Evolutionary conservation across 2,329 filamentous ascomycete species (phyloP).

Genomic region (Gremmenia infestans): DNA sequence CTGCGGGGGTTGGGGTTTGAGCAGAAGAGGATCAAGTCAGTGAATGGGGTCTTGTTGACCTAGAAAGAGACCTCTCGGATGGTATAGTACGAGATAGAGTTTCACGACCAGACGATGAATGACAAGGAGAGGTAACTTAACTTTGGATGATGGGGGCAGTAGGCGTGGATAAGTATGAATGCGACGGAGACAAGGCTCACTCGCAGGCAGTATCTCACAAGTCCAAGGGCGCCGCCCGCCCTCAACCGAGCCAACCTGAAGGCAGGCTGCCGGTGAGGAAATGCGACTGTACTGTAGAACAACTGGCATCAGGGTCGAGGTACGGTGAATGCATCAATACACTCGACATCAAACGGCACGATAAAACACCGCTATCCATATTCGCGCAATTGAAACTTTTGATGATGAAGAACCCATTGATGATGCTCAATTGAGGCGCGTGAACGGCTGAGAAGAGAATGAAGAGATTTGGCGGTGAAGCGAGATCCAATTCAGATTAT

Average conservation of each 20-base stretch:
- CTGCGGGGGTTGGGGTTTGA: neutral
- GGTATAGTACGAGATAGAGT: neutral
- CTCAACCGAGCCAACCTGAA: constrained; percentile 9
- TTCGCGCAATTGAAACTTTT: neutral
- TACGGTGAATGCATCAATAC: neutral
- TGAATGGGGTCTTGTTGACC: neutral
- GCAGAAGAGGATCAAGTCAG: neutral
- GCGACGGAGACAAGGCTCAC: neutral
- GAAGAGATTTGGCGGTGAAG: neutral
- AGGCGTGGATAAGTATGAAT: neutral
- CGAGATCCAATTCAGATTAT: neutral
- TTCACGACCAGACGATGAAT: neutral
- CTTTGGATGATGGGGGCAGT: neutral
- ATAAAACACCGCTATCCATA: neutral
- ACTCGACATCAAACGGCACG: neutral
- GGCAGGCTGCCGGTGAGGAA: constrained; percentile 13
- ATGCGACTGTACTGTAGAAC: neutral
- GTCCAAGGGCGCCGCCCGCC: constrained; percentile 1
- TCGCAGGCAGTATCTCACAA: neutral
- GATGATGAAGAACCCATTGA: neutral
- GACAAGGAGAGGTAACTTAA: neutral
- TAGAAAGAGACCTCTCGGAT: neutral
- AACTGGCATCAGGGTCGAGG: neutral
- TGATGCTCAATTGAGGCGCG: neutral
- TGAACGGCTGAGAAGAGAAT: neutral